Conservation (phyloP, 1,139 yeast species). For the Ogataea hybrid region DNA sequence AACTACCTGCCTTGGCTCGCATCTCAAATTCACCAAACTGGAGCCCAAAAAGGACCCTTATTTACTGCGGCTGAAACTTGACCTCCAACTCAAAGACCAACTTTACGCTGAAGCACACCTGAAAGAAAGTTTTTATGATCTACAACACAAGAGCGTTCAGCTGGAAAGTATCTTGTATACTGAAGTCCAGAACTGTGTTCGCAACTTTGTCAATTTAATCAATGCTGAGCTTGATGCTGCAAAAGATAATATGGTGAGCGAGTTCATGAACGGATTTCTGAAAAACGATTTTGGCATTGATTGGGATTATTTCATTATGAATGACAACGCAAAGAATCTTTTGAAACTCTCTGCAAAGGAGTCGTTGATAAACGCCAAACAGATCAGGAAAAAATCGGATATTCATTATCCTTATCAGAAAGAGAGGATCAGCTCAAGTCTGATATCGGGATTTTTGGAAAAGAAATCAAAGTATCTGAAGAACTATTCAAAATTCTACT, state of each 20-base stretch:
- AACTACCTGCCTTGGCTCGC: constrained; percentile 32
- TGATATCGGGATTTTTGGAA: constrained; percentile 50
- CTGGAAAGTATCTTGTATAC: constrained; percentile 66
- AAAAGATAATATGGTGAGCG: constrained; percentile 57
- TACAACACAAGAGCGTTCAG: constrained; percentile 70
- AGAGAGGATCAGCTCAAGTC: constrained; percentile 49
- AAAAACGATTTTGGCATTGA: constrained; percentile 62
- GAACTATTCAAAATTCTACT: constrained; percentile 64
- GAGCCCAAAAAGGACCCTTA: constrained; percentile 58
- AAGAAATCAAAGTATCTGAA: constrained; percentile 65
- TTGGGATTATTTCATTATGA: constrained; percentile 69
- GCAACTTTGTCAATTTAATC: constrained; percentile 52
- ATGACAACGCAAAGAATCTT: constrained; percentile 45
- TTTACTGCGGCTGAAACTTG: constrained; percentile 59
- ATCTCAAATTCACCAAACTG: constrained; percentile 22
- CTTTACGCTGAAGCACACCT: constrained; percentile 66
- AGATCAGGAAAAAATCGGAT: constrained; percentile 45
- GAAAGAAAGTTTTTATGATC: constrained; percentile 66
- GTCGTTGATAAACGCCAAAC: constrained; percentile 37
- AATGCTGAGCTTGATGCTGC: constrained; percentile 57
- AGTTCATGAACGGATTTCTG: constrained; percentile 60
- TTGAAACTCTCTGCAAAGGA: constrained; percentile 26
- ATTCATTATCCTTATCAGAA: constrained; percentile 52
- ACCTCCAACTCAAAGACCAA: constrained; percentile 67
- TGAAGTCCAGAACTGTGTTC: constrained; percentile 61